A percentile compares a stretch with the other conserved stretches of the same genome.
phyloP scores from a whole-genome alignment of 2,329 filamentous ascomycete species.

The Ophiostoma piceae region DNA sequence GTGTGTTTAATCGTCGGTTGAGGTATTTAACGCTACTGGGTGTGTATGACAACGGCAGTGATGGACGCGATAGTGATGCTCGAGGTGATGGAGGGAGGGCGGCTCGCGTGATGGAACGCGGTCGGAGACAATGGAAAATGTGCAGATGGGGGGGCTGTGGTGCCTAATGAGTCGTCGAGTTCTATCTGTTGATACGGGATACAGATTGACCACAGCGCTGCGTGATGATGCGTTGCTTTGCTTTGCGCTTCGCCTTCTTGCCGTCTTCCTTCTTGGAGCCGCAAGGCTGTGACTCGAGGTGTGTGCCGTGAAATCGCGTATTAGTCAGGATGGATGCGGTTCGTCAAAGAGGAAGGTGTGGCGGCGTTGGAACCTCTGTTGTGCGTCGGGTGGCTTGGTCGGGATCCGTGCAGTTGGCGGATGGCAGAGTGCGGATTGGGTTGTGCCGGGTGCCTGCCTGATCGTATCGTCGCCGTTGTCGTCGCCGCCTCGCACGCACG shows the following conservation, averaged over 20 bases:
- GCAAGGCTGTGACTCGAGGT: neutral
- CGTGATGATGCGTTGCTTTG: neutral
- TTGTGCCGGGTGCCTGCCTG: conserved; percentile 6
- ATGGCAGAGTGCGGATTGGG: neutral
- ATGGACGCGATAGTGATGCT: neutral
- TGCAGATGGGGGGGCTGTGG: neutral
- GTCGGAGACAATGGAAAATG: neutral
- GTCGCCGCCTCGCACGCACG: neutral
- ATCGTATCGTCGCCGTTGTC: conserved; percentile 6
- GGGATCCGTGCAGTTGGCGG: neutral
- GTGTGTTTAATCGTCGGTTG: neutral
- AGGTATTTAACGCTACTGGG: neutral
- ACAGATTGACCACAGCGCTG: neutral
- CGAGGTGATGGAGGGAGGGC: neutral
- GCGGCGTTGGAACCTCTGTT: neutral
- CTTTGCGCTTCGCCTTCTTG: neutral
- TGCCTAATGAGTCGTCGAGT: neutral
- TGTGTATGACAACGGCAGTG: neutral
- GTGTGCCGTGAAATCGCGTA: neutral
- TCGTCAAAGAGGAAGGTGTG: neutral
- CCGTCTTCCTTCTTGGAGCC: neutral
- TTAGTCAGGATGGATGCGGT: neutral
- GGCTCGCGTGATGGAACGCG: neutral
- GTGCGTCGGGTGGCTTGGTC: neutral
- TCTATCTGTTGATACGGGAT: neutral